Base-by-base conservation (phyloP, 179 eudicot species). In the Pouteria campechiana region DNA sequence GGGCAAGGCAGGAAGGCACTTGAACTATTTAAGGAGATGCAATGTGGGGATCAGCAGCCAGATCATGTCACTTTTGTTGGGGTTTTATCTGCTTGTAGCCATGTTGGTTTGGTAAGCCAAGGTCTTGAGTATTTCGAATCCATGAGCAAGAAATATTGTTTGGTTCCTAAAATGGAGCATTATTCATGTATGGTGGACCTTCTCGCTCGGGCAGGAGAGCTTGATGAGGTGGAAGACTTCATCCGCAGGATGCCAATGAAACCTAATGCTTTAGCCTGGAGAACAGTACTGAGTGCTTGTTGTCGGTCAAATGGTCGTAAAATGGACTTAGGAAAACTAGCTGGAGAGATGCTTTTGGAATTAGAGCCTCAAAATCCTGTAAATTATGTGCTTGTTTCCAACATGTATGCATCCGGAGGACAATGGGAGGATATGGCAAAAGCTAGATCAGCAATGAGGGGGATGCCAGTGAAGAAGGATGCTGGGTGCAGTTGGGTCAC, bases 31-130 rank as follows among this genome's bases (percentile, higher is more conserved):
- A 44, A 12, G 32, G 48, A 31, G 46, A 76, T 83, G 89, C 70
- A 83, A 70, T 39, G 36, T 18, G 50, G 51, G 19, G 68, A 67
- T 27, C 81, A 69, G 43, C 32, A 32, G 6, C 94, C 94, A 24
- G 85, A 79, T 60, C 84, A 76, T 56, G 94, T 83, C 41, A 83
- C 94, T 0, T 79, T 76, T 44, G 76, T 83, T 37, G 94, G 84
- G 15, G 79, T 83, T 48, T 52, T 83, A 44, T 70, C 94, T n/a
- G 94, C 94, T 54, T 83, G 94, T 61, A 83, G 94, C 68, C 94
- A 83, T 37, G 63, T 67, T n/a, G 89, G 94, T 9, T 40, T 79
- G 47, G 75, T 79, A 17, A 37, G 25, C 7, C 56, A 72, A 31
- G 94, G 79, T 3, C 58, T 58, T 34, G 50, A 63, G 49, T 57